Evolutionary conservation across 495 filamentous ascomycete genomes (phyloP), one percentile per base, ranked within the genome.

Genomic region (Hypoxylon lienhwacheense): DNA sequence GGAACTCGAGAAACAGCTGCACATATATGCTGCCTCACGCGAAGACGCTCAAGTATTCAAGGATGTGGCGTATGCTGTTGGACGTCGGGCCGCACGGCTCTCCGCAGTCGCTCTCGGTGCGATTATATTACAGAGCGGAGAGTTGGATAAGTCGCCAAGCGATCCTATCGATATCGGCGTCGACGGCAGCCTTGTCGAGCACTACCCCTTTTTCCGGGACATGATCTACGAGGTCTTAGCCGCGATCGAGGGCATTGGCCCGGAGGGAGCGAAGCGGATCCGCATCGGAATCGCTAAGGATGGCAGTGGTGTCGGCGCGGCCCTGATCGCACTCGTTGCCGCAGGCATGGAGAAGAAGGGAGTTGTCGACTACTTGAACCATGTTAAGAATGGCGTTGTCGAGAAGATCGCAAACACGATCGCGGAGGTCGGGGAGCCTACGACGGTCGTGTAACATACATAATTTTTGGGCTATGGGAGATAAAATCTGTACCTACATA

Each of bases 231-330:
- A 90, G 59, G 87, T 87, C 17, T 68, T 96, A 43, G 72, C 82
- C 16, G 80, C 79, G 46, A 78, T 95, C 12, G 76, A 85, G 21
- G 80, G 84, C 47, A 84, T 96, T 59, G 91, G 90, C 7, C 69
- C 65, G 7, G 74, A 77, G 7, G 88, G 89, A 6, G 89, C 92
- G 45, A 84, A 86, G 69, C 85, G 82, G 68, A 81, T 97, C 53
- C 78, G 88, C 32, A 95, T 97, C 61, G 91, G 90, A 8, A 89
- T 96, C 69, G 91, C 91, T 44, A 92, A 93, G 79, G 91, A 97
- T 72, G 91, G 91, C 37, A 87, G 83, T 49, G 91, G 91, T 44
- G 91, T 97, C 37, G 91, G 91, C 20, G 91, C 91, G 6, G 91
- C 91, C 39, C 69, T 97, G 61, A 96, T 95, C 70, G 91, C 91